phyloP scores from a whole-genome alignment of 192 early-diverging fungal species.

The Podila clonocystis region DNA sequence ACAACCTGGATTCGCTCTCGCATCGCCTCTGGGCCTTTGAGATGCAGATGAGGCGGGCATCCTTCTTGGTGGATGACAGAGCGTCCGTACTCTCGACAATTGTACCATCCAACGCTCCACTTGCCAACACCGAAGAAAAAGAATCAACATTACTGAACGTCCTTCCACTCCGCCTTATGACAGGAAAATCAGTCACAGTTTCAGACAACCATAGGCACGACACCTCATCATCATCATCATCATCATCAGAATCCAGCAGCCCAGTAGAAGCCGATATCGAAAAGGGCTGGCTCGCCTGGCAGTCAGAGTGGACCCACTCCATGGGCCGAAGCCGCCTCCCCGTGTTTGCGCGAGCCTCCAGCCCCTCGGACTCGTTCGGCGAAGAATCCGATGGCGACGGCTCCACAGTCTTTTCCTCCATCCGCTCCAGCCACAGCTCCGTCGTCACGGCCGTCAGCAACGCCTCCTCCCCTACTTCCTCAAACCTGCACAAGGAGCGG shows the following conservation, averaged over 20 bases:
- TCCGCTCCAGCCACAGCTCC: background rate
- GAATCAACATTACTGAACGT: background rate
- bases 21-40: slow-evolving; percentile 34
- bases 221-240: background rate
- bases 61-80: slow-evolving; percentile 27
- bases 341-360: background rate
- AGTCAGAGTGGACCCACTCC: background rate
- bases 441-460: background rate
- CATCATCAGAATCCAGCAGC: background rate
- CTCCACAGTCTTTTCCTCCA: background rate
- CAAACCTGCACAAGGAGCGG: too few relatives aligned
- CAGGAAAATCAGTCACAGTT: background rate
- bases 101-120: slow-evolving; percentile 1
- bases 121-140: background rate
- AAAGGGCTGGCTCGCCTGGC: background rate
- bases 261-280: background rate
- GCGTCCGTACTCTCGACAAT: slow-evolving; percentile 25
- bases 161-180: background rate
- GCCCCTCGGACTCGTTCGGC: background rate
- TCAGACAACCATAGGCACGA: background rate
- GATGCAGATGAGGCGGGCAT: slow-evolving; percentile 39
- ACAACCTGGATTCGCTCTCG: slow-evolving; percentile 17
- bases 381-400: background rate
- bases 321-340: background rate
- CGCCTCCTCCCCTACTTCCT: background rate